phyloP scores from a whole-genome alignment of 2,329 filamentous ascomycete species.

The Colletotrichum sp. region DNA sequence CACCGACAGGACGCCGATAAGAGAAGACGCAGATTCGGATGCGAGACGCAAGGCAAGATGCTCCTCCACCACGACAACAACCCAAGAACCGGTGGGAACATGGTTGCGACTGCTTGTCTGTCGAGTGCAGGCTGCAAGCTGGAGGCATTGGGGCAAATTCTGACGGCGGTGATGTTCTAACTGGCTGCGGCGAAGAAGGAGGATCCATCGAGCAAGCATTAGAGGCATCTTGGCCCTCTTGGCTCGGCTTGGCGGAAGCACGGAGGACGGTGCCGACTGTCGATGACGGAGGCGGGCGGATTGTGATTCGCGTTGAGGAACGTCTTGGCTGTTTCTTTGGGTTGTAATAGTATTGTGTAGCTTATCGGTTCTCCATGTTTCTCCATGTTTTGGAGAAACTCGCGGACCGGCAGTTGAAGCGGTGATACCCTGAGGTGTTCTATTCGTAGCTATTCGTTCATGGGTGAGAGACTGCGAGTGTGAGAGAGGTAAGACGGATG shows the following conservation, averaged over 20 bases:
- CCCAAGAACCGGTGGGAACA: not conserved
- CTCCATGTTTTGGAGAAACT: too few species aligned
- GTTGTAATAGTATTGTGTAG: not conserved
- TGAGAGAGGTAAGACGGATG: not conserved
- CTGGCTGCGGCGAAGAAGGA: not conserved
- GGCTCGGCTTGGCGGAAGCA: not conserved
- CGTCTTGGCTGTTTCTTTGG: not conserved
- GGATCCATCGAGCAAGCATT: constrained; percentile 1
- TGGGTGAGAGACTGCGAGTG: not conserved
- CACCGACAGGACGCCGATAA: not conserved
- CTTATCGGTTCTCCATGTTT: not conserved
- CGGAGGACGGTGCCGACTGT: not conserved
- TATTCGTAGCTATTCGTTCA: too few species aligned
- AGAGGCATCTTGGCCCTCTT: constrained; percentile 3
- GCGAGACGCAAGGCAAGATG: not conserved
- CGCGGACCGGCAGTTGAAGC: too few species aligned
- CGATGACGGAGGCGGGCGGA: not conserved
- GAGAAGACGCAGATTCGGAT: not conserved
- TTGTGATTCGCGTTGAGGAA: not conserved
- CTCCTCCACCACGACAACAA: not conserved
- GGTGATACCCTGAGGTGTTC: too few species aligned
- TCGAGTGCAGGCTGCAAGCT: not conserved
- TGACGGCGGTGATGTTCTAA: not conserved
- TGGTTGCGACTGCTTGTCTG: not conserved
- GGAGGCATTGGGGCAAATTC: not conserved